A percentile compares a stretch with the other conserved stretches of the same genome.
Conservation (phyloP, 2,329 filamentous ascomycete genomes). For the Clonostachys byssicola region DNA sequence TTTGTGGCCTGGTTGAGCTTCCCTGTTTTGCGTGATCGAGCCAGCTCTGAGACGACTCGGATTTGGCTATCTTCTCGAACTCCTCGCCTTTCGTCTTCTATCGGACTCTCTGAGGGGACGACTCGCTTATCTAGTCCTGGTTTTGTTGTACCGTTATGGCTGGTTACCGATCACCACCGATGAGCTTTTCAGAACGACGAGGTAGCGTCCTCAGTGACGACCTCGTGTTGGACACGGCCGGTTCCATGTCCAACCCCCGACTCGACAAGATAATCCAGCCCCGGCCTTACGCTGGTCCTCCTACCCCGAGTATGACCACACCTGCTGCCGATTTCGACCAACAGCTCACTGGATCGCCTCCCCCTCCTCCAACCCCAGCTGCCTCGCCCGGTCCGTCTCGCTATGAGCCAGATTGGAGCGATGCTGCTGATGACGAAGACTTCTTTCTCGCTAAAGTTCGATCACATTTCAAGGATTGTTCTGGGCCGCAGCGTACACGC, state of each 20-base stretch:
- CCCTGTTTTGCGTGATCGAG: no score
- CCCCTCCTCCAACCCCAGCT: slow-evolving; percentile 61
- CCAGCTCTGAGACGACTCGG: neutral
- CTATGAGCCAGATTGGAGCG: slow-evolving; percentile 68
- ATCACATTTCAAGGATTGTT: slow-evolving; percentile 74
- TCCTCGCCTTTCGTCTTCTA: neutral
- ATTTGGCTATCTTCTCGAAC: no score
- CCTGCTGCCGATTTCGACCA: slow-evolving; percentile 61
- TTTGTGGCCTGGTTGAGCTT: no score
- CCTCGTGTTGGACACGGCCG: slow-evolving; percentile 47
- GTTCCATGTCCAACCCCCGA: slow-evolving; percentile 34
- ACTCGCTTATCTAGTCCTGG: no score
- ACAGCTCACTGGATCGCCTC: slow-evolving; percentile 54
- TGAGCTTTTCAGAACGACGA: slow-evolving; percentile 59
- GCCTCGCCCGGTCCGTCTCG: slow-evolving; percentile 61
- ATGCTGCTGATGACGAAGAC: slow-evolving; percentile 76
- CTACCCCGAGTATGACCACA: slow-evolving; percentile 64
- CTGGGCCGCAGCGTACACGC: slow-evolving; percentile 70
- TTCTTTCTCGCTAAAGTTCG: slow-evolving; percentile 76
- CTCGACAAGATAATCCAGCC: slow-evolving; percentile 44
- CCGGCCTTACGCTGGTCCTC: slow-evolving; percentile 48
- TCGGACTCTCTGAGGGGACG: no score
- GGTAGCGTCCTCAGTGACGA: slow-evolving; percentile 56
- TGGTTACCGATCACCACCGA: slow-evolving; percentile 27
- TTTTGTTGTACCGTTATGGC: neutral